Evolutionary conservation across 441 rosid genomes (phyloP), one percentile per base, ranked within the genome.

Genomic region (Omphalea diandra): DNA sequence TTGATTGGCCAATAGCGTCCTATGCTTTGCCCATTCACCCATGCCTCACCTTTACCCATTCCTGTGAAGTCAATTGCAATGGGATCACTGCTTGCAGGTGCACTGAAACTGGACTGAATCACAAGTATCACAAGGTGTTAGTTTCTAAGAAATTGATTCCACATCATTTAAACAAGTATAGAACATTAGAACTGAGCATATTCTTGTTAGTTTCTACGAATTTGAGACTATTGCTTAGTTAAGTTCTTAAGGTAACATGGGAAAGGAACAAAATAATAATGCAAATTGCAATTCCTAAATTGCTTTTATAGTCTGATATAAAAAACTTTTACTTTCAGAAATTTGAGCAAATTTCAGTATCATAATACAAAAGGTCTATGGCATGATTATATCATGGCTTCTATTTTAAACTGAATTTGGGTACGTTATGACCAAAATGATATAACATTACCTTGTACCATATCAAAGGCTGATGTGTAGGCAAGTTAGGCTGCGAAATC

Each of bases 21-120:
- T 64, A 93, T 90, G 79, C 98, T 93, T 80, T 89, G 95, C 65
- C 98, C 98, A 35, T 95, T 95, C 63, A 92, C 92, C 99, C 99
- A 95, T 14, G 97, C 99, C 77, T 87, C 89, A 9, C 99, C 99
- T 78, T 95, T 95, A 24, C 95, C 93, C 93, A 90, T 80, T 40
- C 97, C 97, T 0, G 87, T 83, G 80, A 93, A 90, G 83, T 95
- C 97, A 62, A 95, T 60, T 10, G 98, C 97, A 41, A 93, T 77
- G 0, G 99, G 95, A 53, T 81, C 85, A 41, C 76, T 76, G 5
- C 97, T 96, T 40, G 83, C 80, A 9, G 98, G 98, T 56, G 89
- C 87, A 63, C 83, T 80, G 68, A 95, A 86, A 60, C 76, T 85
- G 11, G 90, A 90, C 99, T 95, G 83, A 44, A 64, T 58, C 69